Evolutionary conservation across 805 yeast species (phyloP).

Genomic region (Cyberlindnera mississippiensis): DNA sequence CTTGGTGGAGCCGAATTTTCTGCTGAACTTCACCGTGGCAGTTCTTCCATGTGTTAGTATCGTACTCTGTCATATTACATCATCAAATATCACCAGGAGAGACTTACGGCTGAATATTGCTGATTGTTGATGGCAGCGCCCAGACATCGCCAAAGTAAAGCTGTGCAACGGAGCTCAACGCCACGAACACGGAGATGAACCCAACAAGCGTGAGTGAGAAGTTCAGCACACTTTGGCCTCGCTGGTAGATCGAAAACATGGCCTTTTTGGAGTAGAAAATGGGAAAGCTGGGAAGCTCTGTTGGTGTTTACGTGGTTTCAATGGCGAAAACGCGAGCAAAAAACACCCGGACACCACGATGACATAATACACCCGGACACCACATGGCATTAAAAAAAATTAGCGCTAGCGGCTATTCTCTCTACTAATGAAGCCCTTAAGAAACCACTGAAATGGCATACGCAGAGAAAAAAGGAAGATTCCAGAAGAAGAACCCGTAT

Average conservation of each 20-base stretch:
- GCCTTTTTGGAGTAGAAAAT: too few species aligned
- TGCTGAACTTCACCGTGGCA: constrained; percentile 48
- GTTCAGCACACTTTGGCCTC: constrained; percentile 50
- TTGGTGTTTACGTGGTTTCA: too few species aligned
- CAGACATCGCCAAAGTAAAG: constrained; percentile 44
- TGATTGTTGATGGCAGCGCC: constrained; percentile 35
- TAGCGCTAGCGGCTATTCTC: too few species aligned
- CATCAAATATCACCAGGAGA: too few species aligned
- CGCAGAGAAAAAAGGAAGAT: constrained; percentile 9
- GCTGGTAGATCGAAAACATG: constrained; percentile 41
- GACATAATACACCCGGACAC: too few species aligned
- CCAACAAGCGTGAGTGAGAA: constrained; percentile 50
- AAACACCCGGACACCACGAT: too few species aligned
- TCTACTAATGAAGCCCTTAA: too few species aligned
- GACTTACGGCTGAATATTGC: constrained; percentile 33
- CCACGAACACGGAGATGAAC: constrained; percentile 43
- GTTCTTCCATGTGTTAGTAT: constrained; percentile 22
- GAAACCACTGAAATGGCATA: constrained; percentile 6
- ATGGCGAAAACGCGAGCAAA: too few species aligned
- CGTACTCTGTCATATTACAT: too few species aligned
- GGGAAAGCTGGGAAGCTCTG: too few species aligned
- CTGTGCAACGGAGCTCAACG: constrained; percentile 46
- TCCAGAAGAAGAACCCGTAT: constrained; percentile 23
- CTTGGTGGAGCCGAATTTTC: constrained; percentile 61
- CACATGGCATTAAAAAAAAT: too few species aligned